Evolutionary conservation across 495 filamentous ascomycete species (phyloP), one percentile per base, ranked within the genome.

Genomic region (Xylaria curta): DNA sequence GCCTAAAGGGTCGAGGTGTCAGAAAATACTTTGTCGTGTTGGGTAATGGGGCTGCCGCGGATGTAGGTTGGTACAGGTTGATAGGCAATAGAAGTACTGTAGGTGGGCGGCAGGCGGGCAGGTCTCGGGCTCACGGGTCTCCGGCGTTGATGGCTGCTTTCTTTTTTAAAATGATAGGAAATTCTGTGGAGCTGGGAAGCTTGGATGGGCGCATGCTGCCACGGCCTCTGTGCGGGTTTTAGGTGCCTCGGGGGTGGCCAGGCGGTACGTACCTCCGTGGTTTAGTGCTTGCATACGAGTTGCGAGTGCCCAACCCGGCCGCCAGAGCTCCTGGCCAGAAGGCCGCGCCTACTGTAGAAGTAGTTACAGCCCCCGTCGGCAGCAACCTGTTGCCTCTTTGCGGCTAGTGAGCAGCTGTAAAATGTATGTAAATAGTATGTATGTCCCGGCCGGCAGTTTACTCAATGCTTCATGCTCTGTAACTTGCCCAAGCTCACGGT

Each of bases 71-170:
- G 47, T 56, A 31, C 53, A 26, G 49, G 49, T 56, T 31, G 58
- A 10, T 38, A 49, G 63, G 62, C 38, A 31, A 49, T 33, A 46
- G 33, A 51, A 24, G 15, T 10, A 38, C 36, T 38, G 36, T 38
- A 53, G 26, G 63, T 47, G 28, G 46, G 49, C 49, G 54, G 54
- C 40, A 69, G 31, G 66, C 66, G 66, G 49, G 33, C 66, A 69
- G 26, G 66, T 69, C 66, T 69, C 66, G 66, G 66, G 66, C 66
- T 69, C 66, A 36, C 66, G 66, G 66, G 66, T 69, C 66, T 69
- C 66, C 66, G 66, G 66, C 54, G 66, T 69, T 40, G 54, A 61
- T 60, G 40, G 66, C 65, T 54, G 65, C 33, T 54, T 67, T 49
- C 49, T 54, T 54, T 54, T 56, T 56, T 56, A 26, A 67, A 31